Base-by-base conservation (phyloP, 805 yeast genomes). In the Zygoascus flipseniorum region DNA sequence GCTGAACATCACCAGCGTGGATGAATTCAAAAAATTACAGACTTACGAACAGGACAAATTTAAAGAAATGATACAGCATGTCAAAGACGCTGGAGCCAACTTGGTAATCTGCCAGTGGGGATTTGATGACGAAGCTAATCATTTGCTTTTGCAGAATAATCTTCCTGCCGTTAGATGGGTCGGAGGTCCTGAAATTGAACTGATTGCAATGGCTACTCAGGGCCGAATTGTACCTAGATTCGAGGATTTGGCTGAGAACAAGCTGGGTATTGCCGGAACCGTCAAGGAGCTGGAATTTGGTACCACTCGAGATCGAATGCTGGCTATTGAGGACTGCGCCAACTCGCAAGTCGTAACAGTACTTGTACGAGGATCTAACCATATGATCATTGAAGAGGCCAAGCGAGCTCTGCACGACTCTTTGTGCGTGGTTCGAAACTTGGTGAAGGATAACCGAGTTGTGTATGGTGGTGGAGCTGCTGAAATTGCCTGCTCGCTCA, bases 391-490 rank as follows among this genome's bases (percentile, higher is more conserved):
- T 31, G 99, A 92, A 65, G 99, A 93, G 74, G 95, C 97, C 51
- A 81, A 87, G 60, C 85, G 99, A 69, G 97, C 99, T 1, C 76
- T 93, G 55, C 98, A 93, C 65, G 99, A 93, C 69, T 87, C 99
- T 8, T 74, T 93, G 54, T 92, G 99, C 74, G 99, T 95, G 46
- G 99, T 93, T 31, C 86, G 99, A 74, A 95, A 93, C 72, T 79
- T 93, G 67, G 85, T 95, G 50, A 81, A 84, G 64, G 98, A 95
- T 69, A 85, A 82, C 68, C 80, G 97, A 69, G 88, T 93, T 47
- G 97, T 95, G n/a, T 93, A 93, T 66, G 99, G 99, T 58, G 99
- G 99, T 62, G 99, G 99, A 61, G 96, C 99, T 20, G 95, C 98
- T 39, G 99, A 93, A 73, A 83, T 93, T 51, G 79, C 96, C 2